These are phyloP conservation scores for Aspergillus ibericus DNA, from an alignment of 2,329 filamentous ascomycete species.

Conservation along the genomic window DNA sequence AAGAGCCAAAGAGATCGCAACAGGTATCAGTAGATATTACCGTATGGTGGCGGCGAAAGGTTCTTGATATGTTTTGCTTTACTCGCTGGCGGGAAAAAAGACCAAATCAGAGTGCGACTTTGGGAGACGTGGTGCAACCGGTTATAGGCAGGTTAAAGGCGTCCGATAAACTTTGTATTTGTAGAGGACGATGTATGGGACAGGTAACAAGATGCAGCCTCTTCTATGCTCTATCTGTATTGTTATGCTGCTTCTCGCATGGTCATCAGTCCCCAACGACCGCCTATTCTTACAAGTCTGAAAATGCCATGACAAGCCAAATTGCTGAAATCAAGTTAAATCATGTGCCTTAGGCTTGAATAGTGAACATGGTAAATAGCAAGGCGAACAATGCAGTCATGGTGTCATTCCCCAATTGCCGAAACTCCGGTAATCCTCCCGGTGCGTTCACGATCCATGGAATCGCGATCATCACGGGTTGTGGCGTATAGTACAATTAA, in stretches of 20 bases:
- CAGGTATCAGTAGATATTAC: conserved; percentile 22
- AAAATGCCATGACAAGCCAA: neutral
- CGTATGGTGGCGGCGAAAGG: conserved; percentile 17
- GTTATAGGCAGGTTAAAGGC: neutral
- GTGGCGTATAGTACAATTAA: conserved; percentile 34
- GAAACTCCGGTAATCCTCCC: conserved; percentile 35
- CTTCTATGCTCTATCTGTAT: conserved; percentile 5
- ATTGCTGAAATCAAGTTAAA: neutral
- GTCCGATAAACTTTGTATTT: neutral
- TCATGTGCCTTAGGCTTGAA: conserved; percentile 22
- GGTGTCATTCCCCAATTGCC: conserved; percentile 30
- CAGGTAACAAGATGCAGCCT: neutral
- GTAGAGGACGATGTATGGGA: conserved; percentile 1
- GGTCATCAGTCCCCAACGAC: neutral
- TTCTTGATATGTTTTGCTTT: neutral
- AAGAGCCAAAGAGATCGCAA: conserved; percentile 31
- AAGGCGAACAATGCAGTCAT: conserved; percentile 16
- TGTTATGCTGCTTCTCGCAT: neutral
- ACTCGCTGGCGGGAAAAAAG: no score
- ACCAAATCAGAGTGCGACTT: neutral
- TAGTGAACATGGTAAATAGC: conserved; percentile 27
- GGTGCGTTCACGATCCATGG: conserved; percentile 19
- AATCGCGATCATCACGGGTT: conserved; percentile 4
- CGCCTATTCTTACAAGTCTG: neutral
- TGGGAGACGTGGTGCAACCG: neutral